Base-by-base conservation (phyloP, 768 basidiomycete species). In the Suillus weaverae region DNA sequence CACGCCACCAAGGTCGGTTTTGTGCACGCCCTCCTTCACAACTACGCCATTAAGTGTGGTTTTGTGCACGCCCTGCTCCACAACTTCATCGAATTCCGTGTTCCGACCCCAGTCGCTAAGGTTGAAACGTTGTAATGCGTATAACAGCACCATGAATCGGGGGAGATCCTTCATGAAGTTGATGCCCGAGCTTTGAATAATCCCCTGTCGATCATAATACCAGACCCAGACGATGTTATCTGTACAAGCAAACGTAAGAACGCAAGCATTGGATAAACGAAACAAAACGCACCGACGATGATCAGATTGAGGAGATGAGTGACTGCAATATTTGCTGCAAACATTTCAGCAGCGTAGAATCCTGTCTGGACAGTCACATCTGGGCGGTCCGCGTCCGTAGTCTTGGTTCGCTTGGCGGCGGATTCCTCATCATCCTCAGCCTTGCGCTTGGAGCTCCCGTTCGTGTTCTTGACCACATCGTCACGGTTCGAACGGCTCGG, bases 51-150 rank as follows among this genome's bases (percentile, higher is more conserved):
- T 4, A 35, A 35, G 33, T 35, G 33, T 35, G 33, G 33, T 35
- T 35, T 35, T 35, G 36, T 13, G 36, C 11, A 10, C 11, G 9
- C 36, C 36, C 11, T 38, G 1, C 36, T 38, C 11, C 36, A 38
- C 36, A 10, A 38, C 36, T 38, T 35, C 33, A 35, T 38, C 11
- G 36, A 38, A 38, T 2, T 38, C 10, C 9, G n/a, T 43, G 43
- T 61, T 61, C 43, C 38, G 14, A 61, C 60, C 60, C 60, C 60
- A 61, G n/a, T 61, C 30, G 13, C 48, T n/a, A 38, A 30, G 26
- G 22, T 30, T 2, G 41, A 61, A 48, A 8, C 60, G 39, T 35
- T 61, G 60, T 13, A 61, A 26, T 6, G 41, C 39, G 14, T 30
- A 48, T 14, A 61, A 32, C 38, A 61, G 30, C n/a, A 61, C 60